Base-by-base conservation (phyloP, 2,329 filamentous ascomycete genomes). In the Aspergillus sclerotialis region DNA sequence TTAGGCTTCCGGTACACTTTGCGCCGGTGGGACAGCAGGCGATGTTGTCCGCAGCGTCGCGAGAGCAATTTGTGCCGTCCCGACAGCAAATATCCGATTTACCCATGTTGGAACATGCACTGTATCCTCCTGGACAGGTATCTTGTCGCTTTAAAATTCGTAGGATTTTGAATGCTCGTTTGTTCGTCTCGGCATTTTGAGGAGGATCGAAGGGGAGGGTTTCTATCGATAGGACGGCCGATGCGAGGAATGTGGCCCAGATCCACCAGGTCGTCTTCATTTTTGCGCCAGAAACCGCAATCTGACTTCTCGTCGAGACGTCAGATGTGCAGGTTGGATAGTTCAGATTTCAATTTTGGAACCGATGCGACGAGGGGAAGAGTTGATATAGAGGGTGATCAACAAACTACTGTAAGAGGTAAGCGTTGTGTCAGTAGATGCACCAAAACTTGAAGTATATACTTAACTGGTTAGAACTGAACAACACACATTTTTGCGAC, bases 11-110 rank as follows among this genome's bases (percentile, higher is more conserved):
- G 0, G 76, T 79, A 49, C 77, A 81, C 17, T 61, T 68, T 10
- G 71, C 70, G 32, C 72, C 69, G 16, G 58, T 64, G 1, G 75
- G 75, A 57, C 77, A 81, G 63, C 77, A 81, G 15, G 76, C 77
- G 35, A 80, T 70, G 40, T 78, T 65, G 35, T 75, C 67, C 24
- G 67, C 71, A 26, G 58, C 56, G 55, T 81, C 77, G 32, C 68
- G 65, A 27, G 70, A 68, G 60, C 77, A 81, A 37, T 67, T 63
- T 14, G 73, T 68, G 31, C 63, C 65, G 26, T 61, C 56, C 21
- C 60, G 61, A 55, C 77, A 81, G 64, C 77, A 81, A 35, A 75
- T 64, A 25, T 65, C 64, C 2, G 70, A 58, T 4, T 70, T 70
- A 34, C 69, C 71, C 25, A 76, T 53, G 39, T 65, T 64, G 19